phyloP scores from a whole-genome alignment of 1,284 basidiomycete genomes.

The Sutorius eximius region DNA sequence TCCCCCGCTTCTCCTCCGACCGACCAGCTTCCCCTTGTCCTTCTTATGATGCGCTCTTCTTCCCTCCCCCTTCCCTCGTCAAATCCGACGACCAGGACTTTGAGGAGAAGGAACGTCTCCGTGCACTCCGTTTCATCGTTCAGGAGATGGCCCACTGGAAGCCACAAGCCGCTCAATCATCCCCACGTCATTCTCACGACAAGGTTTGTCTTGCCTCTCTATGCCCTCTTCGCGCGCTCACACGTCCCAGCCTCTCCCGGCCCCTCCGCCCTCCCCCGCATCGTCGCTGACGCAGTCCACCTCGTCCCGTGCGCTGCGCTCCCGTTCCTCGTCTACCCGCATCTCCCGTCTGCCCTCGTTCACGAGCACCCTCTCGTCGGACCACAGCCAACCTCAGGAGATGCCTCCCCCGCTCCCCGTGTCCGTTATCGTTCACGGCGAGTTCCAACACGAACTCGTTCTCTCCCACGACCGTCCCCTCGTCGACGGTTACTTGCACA shows the following conservation, averaged over 20 bases:
- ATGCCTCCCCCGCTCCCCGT: slow-evolving; percentile 30
- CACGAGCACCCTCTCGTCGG: slow-evolving; percentile 36
- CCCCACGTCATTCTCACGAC: slow-evolving; percentile 10
- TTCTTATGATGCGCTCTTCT: slow-evolving; percentile 35
- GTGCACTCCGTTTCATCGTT: slow-evolving; percentile 33
- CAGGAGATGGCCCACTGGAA: slow-evolving; percentile 35
- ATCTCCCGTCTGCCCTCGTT: slow-evolving; percentile 36
- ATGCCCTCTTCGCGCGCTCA: neutral
- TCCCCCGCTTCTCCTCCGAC: slow-evolving; percentile 29
- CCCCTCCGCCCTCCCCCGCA: slow-evolving; percentile 31
- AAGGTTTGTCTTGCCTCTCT: slow-evolving; percentile 21
- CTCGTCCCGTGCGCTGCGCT: slow-evolving; percentile 31
- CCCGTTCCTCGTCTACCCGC: slow-evolving; percentile 33
- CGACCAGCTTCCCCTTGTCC: slow-evolving; percentile 27
- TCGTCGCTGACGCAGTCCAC: slow-evolving; percentile 29
- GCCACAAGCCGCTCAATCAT: neutral
- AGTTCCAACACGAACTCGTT: slow-evolving; percentile 30
- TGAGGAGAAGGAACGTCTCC: slow-evolving; percentile 33
- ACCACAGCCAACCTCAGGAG: slow-evolving; percentile 33
- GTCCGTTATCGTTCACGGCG: slow-evolving; percentile 33
- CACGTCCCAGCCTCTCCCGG: slow-evolving; percentile 24
- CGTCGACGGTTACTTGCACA: slow-evolving; percentile 6
- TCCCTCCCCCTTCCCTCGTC: slow-evolving; percentile 8
- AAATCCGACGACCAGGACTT: slow-evolving; percentile 11
- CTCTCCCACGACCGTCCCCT: slow-evolving; percentile 17